Base-by-base conservation (phyloP, 495 filamentous ascomycete genomes). In the Alectoria sarmentosa region DNA sequence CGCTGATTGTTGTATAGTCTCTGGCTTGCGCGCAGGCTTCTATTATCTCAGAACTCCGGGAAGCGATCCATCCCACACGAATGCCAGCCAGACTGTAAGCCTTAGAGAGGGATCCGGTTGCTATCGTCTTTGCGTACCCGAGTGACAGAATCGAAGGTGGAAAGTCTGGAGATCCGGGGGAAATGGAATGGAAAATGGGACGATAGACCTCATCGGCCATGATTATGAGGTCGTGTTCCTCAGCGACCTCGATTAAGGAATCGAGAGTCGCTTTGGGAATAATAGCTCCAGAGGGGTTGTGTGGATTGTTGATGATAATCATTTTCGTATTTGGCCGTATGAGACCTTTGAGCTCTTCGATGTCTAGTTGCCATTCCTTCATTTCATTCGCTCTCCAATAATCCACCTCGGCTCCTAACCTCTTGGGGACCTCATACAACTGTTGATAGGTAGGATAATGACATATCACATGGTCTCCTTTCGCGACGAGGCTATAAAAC, bases 381-480 rank as follows among this genome's bases (percentile, higher is more conserved):
- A 83, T 76, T 42, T 83, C 79, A 63, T 82, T 83, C 10, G 91
- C 78, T 73, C 85, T 84, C 92, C 91, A 96, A 30, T 92, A 70
- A 58, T 85, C 86, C 6, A 96, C 90, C 63, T 91, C 84, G 1
- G 92, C 91, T 0, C 91, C 92, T 4, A 96, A 76, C 39, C 86
- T 89, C 64, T 77, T 82, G 1, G 92, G 89, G 1, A 95, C 83
- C 17, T 83, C 78, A 69, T 93, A 96, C 0, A 96, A 82, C 69
- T 96, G 91, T 70, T 94, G 89, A 72, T 96, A 96, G 30, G 91
- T 94, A 4, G 92, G 92, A 69, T 91, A 88, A 62, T 96, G 89
- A 70, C 90, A 95, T 61, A 96, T 84, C 37, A 95, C 89, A 79
- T 96, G 92, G 65, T 96, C 90, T 3, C 89, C 91, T 0, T 88